Percentiles rank a stretch among this genome's conserved stretches.
Conservation (phyloP, 257 asterid genomes). For the Ajuga chamaepitys region DNA sequence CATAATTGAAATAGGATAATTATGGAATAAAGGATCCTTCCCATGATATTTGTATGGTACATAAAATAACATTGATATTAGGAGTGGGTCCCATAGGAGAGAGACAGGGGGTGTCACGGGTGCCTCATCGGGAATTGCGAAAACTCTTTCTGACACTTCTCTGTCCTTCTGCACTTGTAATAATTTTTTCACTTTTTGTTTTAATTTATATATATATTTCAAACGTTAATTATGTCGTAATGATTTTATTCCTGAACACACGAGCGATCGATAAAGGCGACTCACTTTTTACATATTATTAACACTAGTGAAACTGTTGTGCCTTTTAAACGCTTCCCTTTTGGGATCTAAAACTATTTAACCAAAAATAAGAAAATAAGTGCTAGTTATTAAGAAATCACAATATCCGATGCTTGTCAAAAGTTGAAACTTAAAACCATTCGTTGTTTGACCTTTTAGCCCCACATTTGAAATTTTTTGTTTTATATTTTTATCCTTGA, state of each 20-base stretch:
- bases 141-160: constrained; percentile 17
- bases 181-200: not conserved
- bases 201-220: constrained; percentile 3
- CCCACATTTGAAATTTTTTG: constrained; percentile 14
- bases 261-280: constrained; percentile 50
- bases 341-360: constrained; percentile 18
- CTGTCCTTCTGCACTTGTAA: not conserved
- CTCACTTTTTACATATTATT: constrained; percentile 34
- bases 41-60: too few relatives aligned
- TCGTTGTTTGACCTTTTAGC: constrained; percentile 27
- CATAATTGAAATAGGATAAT: too few relatives aligned
- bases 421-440: constrained; percentile 26
- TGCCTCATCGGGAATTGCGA: constrained; percentile 46
- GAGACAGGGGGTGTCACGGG: constrained; percentile 32
- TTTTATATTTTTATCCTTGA: not conserved
- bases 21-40: too few relatives aligned
- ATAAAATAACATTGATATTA: not conserved
- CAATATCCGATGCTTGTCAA: constrained; percentile 32
- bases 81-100: constrained; percentile 22
- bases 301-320: not conserved
- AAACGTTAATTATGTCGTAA: constrained; percentile 50
- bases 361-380: not conserved
- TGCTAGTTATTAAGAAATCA: not conserved
- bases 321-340: constrained; percentile 13
- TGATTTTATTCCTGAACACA: constrained; percentile 48